A percentile compares a stretch with the other conserved stretches of the same genome.
Conservation (phyloP, 176 grass and related monocot species). For the Rhynchospora pubera region DNA sequence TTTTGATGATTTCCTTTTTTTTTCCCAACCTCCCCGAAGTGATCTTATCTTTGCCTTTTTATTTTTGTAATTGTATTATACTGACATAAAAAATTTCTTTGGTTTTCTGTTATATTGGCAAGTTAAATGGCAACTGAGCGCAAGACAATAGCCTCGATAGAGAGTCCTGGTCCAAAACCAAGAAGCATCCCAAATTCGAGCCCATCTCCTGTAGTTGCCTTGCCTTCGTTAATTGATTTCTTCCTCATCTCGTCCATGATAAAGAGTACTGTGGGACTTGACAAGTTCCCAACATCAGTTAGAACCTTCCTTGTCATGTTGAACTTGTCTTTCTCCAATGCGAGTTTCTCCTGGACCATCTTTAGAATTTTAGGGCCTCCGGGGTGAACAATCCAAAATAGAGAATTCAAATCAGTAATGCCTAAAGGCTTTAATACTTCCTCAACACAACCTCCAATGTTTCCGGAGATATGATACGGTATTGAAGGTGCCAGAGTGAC, state of each 20-base stretch:
- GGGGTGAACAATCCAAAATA: conserved; percentile 51
- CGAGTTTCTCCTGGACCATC: conserved; percentile 25
- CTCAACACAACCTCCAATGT: conserved; percentile 26
- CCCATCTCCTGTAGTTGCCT: neutral
- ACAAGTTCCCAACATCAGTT: conserved; percentile 45
- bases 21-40: too few species aligned
- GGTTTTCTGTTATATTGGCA: neutral
- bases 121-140: neutral
- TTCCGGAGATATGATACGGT: conserved; percentile 15
- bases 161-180: conserved; percentile 54
- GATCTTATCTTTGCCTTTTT: too few species aligned
- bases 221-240: neutral
- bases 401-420: conserved; percentile 35
- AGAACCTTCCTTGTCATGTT: conserved; percentile 32
- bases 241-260: conserved; percentile 45
- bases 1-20: too few species aligned
- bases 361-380: conserved; percentile 30
- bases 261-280: conserved; percentile 33
- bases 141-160: conserved; percentile 46
- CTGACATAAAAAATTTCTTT: too few species aligned
- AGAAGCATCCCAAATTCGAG: conserved; percentile 41
- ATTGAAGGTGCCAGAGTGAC: conserved; percentile 8
- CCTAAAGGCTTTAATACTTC: conserved; percentile 16
- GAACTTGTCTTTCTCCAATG: conserved; percentile 28
- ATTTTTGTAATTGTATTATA: too few species aligned